Conservation (phyloP, 2,329 filamentous ascomycete genomes). For the Colletotrichum lentis region DNA sequence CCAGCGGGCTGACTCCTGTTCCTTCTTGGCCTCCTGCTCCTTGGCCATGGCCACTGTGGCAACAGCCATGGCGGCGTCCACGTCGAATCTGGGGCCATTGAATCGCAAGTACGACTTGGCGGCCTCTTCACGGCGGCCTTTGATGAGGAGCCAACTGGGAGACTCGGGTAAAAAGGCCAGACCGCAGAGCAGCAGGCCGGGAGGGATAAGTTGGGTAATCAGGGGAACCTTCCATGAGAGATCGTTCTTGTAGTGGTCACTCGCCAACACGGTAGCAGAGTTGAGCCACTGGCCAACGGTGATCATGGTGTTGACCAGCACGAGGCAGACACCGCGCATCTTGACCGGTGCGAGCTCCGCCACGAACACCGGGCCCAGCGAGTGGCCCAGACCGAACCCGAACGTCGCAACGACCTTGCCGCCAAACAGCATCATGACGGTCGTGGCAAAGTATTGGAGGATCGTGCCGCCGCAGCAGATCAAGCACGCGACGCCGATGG, state of each 20-base stretch:
- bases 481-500: constrained; percentile 39
- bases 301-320: constrained; percentile 47
- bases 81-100: constrained; percentile 43
- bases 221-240: constrained; percentile 45
- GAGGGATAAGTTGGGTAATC: constrained; percentile 45
- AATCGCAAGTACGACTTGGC: constrained; percentile 40
- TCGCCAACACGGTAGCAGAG: constrained; percentile 30
- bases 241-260: constrained; percentile 38
- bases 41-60: constrained; percentile 40
- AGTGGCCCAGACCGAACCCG: constrained; percentile 46
- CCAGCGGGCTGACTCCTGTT: constrained; percentile 39
- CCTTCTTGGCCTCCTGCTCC: constrained; percentile 41
- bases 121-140: constrained; percentile 38
- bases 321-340: constrained; percentile 45
- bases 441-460: constrained; percentile 41
- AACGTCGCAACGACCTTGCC: constrained; percentile 44
- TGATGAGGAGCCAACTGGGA: constrained; percentile 40
- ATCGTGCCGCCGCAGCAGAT: constrained; percentile 41
- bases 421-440: constrained; percentile 42
- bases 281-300: constrained; percentile 43
- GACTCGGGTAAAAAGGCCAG: constrained; percentile 41
- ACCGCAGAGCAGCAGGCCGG: constrained; percentile 40
- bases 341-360: constrained; percentile 46
- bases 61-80: constrained; percentile 40
- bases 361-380: constrained; percentile 46